Evolutionary conservation across 202 grass and related monocot species (phyloP), one percentile per base, ranked within the genome.

Genomic region (Zoysia matrella): DNA sequence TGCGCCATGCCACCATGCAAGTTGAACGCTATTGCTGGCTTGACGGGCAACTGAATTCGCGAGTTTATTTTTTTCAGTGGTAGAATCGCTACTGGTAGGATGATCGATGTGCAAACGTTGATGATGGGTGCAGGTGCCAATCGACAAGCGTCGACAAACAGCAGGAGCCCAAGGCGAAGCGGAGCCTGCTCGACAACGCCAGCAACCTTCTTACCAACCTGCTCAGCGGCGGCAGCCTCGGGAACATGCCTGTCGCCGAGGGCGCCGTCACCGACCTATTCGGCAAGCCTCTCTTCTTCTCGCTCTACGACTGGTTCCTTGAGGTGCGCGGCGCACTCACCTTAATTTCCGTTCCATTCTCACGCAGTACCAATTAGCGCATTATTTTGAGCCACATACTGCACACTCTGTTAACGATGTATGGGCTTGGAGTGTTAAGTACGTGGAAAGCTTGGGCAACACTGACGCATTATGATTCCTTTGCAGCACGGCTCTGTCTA

Each of bases 401-500:
- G 22, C 22, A 22, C 22, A 22, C 22, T 22, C 22, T 22, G 22
- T 22, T 22, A 22, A 22, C 22, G 22, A 22, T 22, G 22, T 22
- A 22, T 22, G 22, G 22, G 22, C 22, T 22, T 22, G 22, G 22
- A 22, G 22, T 22, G 22, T 22, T 22, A 22, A 22, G 22, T 36
- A 52, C 15, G 60, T 44, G 14, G 45, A 13, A 48, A 45, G 52
- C 40, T 73, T 57, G 55, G 60, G 44, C 62, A 72, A 50, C 49
- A 81, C 77, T 90, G 45, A 92, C 60, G 15, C 49, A 55, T 53
- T 48, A 11, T 71, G 80, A 11, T 90, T 36, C 57, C 52, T 67
- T 85, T 72, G 63, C 88, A 98, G 95, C 95, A 98, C 60, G 95
- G 95, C 72, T 95, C 95, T 42, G 90, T 98, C 69, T 98, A 95